phyloP scores from a whole-genome alignment of 257 asterid species.

The Galeopsis tetrahit region DNA sequence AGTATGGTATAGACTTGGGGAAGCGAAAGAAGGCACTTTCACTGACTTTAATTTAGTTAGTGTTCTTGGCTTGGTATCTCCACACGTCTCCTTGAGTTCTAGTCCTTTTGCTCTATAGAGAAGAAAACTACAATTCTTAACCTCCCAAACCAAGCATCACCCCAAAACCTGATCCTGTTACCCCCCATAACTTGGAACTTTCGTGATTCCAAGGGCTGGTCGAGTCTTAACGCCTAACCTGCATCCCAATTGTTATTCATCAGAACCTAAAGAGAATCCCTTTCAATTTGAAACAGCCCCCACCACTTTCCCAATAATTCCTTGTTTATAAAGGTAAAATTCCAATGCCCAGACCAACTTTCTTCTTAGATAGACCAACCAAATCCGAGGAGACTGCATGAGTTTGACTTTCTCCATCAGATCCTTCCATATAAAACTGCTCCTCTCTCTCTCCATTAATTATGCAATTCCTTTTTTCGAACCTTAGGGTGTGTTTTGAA shows the following conservation, averaged over 20 bases:
- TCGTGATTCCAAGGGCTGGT: not conserved
- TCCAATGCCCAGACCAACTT: not conserved
- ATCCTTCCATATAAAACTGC: not conserved
- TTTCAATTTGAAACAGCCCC: not conserved
- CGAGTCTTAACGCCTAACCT: not conserved
- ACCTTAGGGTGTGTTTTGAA: too few relatives aligned
- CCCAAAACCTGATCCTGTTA: not conserved
- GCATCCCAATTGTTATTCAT: not conserved
- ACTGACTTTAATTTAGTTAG: not conserved
- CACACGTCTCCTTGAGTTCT: too few relatives aligned
- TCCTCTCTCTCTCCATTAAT: not conserved
- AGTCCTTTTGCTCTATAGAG: not conserved
- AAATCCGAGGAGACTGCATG: not conserved
- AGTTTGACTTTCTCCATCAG: not conserved
- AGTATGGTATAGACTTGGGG: constrained; percentile 14
- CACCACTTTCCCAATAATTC: constrained; percentile 1
- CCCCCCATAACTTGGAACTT: not conserved
- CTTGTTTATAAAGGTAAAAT: not conserved
- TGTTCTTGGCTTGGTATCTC: too few relatives aligned
- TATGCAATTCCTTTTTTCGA: too few relatives aligned
- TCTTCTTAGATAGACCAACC: not conserved
- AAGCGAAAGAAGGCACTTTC: constrained; percentile 4
- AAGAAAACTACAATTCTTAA: not conserved
- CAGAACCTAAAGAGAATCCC: not conserved
- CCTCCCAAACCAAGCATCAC: not conserved